These are phyloP conservation scores for Talaromyces piceae DNA, from an alignment of 2,329 filamentous ascomycete species.

Conservation along the genomic window DNA sequence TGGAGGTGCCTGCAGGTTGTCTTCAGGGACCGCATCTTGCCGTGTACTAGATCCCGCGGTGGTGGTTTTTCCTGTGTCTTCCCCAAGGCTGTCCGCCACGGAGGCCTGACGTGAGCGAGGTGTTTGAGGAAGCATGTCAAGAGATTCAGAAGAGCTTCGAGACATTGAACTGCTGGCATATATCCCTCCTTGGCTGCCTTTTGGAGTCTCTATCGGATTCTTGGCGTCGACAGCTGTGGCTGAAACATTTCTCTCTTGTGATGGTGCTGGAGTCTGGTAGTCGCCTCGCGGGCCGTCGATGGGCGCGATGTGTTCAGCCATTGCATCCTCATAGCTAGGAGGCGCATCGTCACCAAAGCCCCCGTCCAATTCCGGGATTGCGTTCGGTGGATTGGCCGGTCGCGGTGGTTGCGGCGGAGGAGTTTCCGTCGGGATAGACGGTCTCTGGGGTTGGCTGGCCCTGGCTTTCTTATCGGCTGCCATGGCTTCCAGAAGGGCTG, in stretches of 20 bases:
- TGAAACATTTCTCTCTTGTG: conserved; percentile 20
- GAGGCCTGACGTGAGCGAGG: conserved; percentile 29
- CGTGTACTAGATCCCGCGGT: conserved; percentile 22
- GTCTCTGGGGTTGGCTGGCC: background rate
- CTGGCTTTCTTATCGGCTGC: conserved; percentile 19
- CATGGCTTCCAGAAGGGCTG: conserved; percentile 64
- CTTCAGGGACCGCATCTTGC: conserved; percentile 5
- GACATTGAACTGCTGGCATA: conserved; percentile 15
- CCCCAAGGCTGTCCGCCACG: conserved; percentile 24
- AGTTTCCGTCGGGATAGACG: background rate
- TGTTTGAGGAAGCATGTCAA: conserved; percentile 33
- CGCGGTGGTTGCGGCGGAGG: conserved; percentile 9
- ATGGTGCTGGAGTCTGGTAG: conserved; percentile 38
- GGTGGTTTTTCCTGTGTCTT: conserved; percentile 23
- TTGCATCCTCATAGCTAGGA: conserved; percentile 88
- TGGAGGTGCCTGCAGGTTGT: conserved; percentile 19
- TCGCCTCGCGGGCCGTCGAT: conserved; percentile 59
- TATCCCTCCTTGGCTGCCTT: conserved; percentile 14
- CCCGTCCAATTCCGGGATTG: conserved; percentile 15
- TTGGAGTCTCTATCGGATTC: conserved; percentile 23
- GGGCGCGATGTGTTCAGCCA: conserved; percentile 69
- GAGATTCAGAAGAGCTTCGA: conserved; percentile 26
- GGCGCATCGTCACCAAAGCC: conserved; percentile 62
- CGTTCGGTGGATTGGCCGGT: background rate
- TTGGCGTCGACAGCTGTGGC: conserved; percentile 29